phyloP scores from a whole-genome alignment of 2,329 filamentous ascomycete genomes.

The Trichoderma breve region DNA sequence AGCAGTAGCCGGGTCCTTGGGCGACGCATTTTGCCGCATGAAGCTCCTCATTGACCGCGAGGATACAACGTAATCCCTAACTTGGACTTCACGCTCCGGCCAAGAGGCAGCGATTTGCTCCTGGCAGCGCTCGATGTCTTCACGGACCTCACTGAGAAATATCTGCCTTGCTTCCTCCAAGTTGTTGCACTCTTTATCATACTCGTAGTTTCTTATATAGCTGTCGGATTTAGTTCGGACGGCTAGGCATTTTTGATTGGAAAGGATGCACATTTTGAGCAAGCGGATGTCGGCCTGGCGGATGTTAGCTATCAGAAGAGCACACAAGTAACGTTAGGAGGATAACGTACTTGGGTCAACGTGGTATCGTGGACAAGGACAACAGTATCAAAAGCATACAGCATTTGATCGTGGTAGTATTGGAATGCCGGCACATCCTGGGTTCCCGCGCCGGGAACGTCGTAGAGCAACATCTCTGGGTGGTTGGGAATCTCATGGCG shows the following conservation, averaged over 20 bases:
- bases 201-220: not conserved
- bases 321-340: not conserved
- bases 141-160: not conserved
- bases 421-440: not conserved
- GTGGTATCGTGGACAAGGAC: not conserved
- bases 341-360: not conserved
- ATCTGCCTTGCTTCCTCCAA: not conserved
- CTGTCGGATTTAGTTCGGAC: not conserved
- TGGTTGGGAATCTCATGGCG: not conserved
- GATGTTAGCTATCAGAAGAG: not conserved
- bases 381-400: not conserved
- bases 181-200: not conserved
- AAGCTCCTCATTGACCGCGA: not conserved
- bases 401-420: not conserved
- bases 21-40: not conserved
- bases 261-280: not conserved
- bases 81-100: not conserved
- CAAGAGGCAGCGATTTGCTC: not conserved
- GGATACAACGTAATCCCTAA: not conserved
- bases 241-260: not conserved
- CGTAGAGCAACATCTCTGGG: not conserved
- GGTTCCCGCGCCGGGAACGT: not conserved
- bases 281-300: not conserved
- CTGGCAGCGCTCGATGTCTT: not conserved
- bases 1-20: not conserved